Percentiles rank a stretch among this genome's conserved stretches.
phyloP scores from a whole-genome alignment of 176 grass and related monocot genomes.

The Musa itinerans region DNA sequence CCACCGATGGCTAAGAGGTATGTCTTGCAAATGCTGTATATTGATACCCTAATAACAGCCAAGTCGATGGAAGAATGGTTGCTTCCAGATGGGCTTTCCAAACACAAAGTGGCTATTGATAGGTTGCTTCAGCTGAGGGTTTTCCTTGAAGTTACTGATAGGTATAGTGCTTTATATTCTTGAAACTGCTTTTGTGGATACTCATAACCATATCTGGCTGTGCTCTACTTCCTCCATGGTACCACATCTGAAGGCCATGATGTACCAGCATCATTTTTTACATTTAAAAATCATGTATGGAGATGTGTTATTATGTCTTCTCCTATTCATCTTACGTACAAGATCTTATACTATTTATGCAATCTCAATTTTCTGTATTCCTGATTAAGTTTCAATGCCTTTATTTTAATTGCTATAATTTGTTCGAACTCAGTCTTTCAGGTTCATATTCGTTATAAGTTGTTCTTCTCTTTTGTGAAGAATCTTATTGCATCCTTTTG shows the following conservation, averaged over 20 bases:
- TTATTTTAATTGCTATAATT: too few species aligned
- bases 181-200: not conserved
- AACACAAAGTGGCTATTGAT: constrained; percentile 77
- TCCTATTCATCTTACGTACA: too few species aligned
- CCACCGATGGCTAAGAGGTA: constrained; percentile 86
- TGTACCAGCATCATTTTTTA: not conserved
- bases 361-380: too few species aligned
- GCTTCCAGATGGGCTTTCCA: constrained; percentile 51
- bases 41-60: constrained; percentile 33
- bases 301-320: too few species aligned
- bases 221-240: too few species aligned
- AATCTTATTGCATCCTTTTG: too few species aligned
- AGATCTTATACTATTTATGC: too few species aligned
- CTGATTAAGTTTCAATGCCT: too few species aligned
- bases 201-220: not conserved
- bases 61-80: constrained; percentile 85
- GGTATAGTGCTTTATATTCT: constrained; percentile 23
- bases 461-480: too few species aligned
- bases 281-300: too few species aligned
- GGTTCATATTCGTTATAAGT: too few species aligned
- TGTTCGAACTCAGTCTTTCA: too few species aligned
- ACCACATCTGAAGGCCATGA: not conserved
- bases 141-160: constrained; percentile 62
- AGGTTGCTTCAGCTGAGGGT: constrained; percentile 79
- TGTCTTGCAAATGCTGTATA: constrained; percentile 65